Evolutionary conservation across 257 asterid species (phyloP), one percentile per base, ranked within the genome.

Genomic region (Scutellaria baicalensis): DNA sequence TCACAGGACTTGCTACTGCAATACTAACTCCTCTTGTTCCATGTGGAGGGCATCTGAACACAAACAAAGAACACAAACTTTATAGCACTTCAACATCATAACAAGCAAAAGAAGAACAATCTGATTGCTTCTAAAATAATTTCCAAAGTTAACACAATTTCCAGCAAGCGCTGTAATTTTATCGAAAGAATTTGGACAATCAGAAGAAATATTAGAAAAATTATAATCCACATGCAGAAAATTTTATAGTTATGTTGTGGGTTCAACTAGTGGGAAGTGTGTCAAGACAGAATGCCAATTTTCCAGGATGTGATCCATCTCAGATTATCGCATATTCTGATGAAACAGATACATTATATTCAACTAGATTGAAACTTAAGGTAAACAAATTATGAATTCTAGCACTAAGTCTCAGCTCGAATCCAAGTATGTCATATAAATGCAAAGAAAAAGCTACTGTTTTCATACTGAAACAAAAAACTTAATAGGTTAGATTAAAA

Each of bases 141-240:
- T n/a, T n/a, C 99, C 99, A 71, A 94, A 94, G 82, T 94, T 94
- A 85, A 89, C 96, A 79, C 91, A 94, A 76, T 89, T 91, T 70
- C 99, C 99, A 71, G 90, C 83, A 78, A 94, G 93, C 48, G 96
- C 99, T 94, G 91, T 59, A 65, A 75, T 62, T 63, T 49, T 45
- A 40, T 14, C 66, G 69, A 64, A 75, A 77, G 72, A 50, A 75
- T 23, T 36, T 50, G 21, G 31, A 63, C 36, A 59, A 43, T 55
- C 6, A 72, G 72, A 49, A 54, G 61, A 50, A 64, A 18, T 58
- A 48, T 31, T 60, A 76, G 64, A 33, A 66, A 18, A 63, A 57
- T 67, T 51, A 35, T 3, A 55, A 59, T 33, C 36, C 38, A 66
- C 23, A 69, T 16, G 69, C 49, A 54, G 16, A 70, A 40, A 55